phyloP scores from a whole-genome alignment of 2,329 filamentous ascomycete species.

The Hyphodiscus sp. region DNA sequence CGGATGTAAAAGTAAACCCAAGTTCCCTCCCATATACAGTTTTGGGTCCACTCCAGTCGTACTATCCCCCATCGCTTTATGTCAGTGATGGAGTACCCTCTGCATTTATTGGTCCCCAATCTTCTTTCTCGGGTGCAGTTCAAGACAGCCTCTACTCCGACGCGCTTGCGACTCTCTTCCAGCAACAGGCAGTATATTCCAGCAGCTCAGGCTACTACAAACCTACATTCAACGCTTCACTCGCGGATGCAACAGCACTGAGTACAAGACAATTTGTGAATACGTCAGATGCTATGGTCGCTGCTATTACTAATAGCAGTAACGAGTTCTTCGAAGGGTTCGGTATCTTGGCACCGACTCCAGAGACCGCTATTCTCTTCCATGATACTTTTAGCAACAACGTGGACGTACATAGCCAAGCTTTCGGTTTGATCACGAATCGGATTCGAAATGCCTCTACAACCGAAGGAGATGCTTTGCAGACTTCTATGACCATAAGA shows the following conservation, averaged over 20 bases:
- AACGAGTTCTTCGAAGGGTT: constrained; percentile 7
- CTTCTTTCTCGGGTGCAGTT: constrained; percentile 14
- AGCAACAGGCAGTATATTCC: background rate
- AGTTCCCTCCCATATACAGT: background rate
- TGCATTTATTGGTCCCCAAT: constrained; percentile 16
- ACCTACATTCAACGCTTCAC: background rate
- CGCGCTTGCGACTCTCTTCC: background rate
- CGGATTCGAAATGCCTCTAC: constrained; percentile 19
- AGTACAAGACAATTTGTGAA: constrained; percentile 13
- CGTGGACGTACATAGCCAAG: constrained; percentile 4
- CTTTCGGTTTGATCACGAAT: constrained; percentile 19
- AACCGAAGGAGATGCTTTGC: constrained; percentile 9
- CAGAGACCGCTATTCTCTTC: constrained; percentile 13
- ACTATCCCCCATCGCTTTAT: background rate
- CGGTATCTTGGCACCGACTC: constrained; percentile 17
- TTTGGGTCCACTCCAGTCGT: constrained; percentile 9
- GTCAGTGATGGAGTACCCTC: background rate
- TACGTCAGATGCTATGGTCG: constrained; percentile 12
- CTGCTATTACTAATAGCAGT: constrained; percentile 10
- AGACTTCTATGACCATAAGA: constrained; percentile 9
- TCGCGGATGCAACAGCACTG: background rate
- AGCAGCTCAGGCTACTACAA: background rate
- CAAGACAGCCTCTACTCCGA: constrained; percentile 16
- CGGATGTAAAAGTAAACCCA: background rate
- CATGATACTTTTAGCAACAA: constrained; percentile 5